These are phyloP conservation scores for Arthrobotrys conoides DNA, from an alignment of 2,329 filamentous ascomycete genomes.

Conservation along the genomic window DNA sequence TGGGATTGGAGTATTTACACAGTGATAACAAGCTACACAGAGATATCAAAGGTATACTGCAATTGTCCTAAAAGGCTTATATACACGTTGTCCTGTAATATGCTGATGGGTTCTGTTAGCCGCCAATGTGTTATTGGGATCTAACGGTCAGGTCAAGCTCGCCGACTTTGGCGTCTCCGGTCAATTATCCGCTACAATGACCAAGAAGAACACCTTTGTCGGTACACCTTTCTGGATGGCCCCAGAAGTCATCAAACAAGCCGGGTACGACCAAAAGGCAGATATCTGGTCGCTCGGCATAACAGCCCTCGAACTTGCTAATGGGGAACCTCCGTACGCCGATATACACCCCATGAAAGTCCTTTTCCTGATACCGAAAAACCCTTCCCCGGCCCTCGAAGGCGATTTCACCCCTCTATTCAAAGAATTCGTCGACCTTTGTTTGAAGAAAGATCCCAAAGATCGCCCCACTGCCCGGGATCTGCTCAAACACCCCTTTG, in stretches of 20 bases:
- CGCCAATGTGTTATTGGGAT: slow-evolving; percentile 95
- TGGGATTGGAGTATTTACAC: slow-evolving; percentile 79
- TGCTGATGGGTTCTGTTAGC: slow-evolving; percentile 72
- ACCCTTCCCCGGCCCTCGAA: slow-evolving; percentile 72
- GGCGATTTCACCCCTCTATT: slow-evolving; percentile 86
- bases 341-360: slow-evolving; percentile 95
- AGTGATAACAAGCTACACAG: slow-evolving; percentile 94
- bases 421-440: slow-evolving; percentile 87
- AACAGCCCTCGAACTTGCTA: slow-evolving; percentile 89
- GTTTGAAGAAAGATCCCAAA: slow-evolving; percentile 87
- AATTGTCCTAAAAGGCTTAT: background rate
- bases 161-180: slow-evolving; percentile 97
- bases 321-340: slow-evolving; percentile 87
- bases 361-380: slow-evolving; percentile 91
- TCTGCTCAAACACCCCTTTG: slow-evolving; percentile 88
- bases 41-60: slow-evolving; percentile 84
- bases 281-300: slow-evolving; percentile 95
- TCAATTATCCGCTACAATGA: slow-evolving; percentile 88
- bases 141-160: slow-evolving; percentile 96
- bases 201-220: slow-evolving; percentile 92
- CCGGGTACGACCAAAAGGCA: slow-evolving; percentile 84
- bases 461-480: slow-evolving; percentile 90
- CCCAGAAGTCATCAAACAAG: slow-evolving; percentile 78
- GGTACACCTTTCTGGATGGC: slow-evolving; percentile 99
- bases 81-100: background rate